phyloP scores from a whole-genome alignment of 2,329 filamentous ascomycete species.

The Cercospora sp. region DNA sequence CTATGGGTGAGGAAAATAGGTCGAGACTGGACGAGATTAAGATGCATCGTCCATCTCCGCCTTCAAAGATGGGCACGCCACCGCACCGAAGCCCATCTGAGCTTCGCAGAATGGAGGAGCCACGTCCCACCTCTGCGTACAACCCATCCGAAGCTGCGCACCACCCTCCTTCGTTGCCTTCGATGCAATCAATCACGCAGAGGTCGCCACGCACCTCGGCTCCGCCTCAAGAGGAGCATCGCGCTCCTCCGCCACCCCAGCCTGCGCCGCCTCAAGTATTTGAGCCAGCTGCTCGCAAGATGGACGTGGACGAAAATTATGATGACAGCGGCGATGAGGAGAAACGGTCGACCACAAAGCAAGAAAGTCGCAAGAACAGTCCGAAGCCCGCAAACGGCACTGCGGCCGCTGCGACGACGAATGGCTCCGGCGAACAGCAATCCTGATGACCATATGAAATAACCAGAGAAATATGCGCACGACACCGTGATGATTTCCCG shows the following conservation, averaged over 20 bases:
- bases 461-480: not conserved
- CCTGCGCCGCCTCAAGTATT: conserved; percentile 50
- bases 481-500: conserved; percentile 1
- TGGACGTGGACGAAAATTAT: conserved; percentile 97
- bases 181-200: conserved; percentile 48
- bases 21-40: conserved; percentile 82
- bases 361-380: conserved; percentile 49
- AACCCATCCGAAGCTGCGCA: conserved; percentile 92
- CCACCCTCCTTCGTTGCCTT: conserved; percentile 67
- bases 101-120: conserved; percentile 59
- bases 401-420: conserved; percentile 12
- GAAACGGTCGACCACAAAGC: conserved; percentile 49
- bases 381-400: conserved; percentile 38
- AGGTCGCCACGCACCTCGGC: conserved; percentile 56
- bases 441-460: conserved; percentile 12
- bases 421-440: conserved; percentile 23
- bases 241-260: conserved; percentile 31
- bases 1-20: conserved; percentile 82
- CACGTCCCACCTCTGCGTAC: conserved; percentile 68
- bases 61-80: conserved; percentile 56
- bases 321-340: conserved; percentile 92
- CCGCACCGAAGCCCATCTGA: conserved; percentile 79
- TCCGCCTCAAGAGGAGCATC: conserved; percentile 47
- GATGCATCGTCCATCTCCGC: conserved; percentile 63
- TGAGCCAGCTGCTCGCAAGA: conserved; percentile 87